Evolutionary conservation across 495 filamentous ascomycete species (phyloP).

Genomic region (Aspergillus funiculosus): DNA sequence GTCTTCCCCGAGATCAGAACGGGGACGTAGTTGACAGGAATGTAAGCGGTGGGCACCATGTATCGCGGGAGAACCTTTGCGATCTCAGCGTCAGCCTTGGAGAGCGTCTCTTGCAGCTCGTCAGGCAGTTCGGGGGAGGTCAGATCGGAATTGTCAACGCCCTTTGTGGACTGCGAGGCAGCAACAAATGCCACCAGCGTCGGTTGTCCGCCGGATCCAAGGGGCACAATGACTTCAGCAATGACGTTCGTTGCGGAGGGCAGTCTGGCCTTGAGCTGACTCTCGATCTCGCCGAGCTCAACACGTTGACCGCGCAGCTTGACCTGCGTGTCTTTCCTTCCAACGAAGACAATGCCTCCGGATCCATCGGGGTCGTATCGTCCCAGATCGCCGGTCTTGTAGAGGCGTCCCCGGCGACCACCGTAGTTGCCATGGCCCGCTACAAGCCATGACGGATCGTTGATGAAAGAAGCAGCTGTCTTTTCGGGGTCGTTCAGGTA

Average conservation of each 20-base stretch:
- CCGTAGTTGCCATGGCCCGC: constrained; percentile 30
- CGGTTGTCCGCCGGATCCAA: constrained; percentile 26
- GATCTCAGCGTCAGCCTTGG: constrained; percentile 25
- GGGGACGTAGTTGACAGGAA: constrained; percentile 37
- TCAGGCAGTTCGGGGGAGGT: constrained; percentile 14
- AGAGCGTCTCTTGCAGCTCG: constrained; percentile 18
- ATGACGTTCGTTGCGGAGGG: constrained; percentile 30
- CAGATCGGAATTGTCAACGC: constrained; percentile 17
- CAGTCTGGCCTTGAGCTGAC: constrained; percentile 30
- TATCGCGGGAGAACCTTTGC: constrained; percentile 35
- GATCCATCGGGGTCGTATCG: constrained; percentile 49
- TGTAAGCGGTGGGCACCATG: constrained; percentile 43
- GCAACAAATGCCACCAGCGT: constrained; percentile 38
- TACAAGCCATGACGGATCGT: constrained; percentile 44
- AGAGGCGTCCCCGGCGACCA: constrained; percentile 38
- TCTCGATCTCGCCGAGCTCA: constrained; percentile 53
- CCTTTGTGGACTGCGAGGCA: constrained; percentile 24
- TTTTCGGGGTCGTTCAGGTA: constrained; percentile 46
- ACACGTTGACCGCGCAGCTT: constrained; percentile 59
- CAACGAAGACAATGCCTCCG: constrained; percentile 49
- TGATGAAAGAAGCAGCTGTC: constrained; percentile 43
- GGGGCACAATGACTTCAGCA: constrained; percentile 36
- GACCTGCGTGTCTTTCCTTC: constrained; percentile 57
- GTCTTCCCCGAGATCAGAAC: constrained; percentile 41
- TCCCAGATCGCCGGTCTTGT: constrained; percentile 51